Evolutionary conservation across 305 asterid species (phyloP).

Genomic region (Fraxinus angustifolia): DNA sequence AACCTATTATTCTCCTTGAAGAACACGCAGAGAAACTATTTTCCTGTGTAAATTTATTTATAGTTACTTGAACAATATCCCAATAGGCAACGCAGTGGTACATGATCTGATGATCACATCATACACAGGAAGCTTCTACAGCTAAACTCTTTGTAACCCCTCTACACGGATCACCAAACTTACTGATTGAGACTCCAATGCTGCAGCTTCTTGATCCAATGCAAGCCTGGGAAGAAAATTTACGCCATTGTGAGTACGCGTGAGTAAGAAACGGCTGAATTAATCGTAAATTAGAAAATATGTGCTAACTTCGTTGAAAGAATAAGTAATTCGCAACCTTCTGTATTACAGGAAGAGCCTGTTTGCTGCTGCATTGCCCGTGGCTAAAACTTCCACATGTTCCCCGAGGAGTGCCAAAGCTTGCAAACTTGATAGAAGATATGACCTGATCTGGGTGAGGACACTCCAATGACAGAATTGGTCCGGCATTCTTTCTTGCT

Average conservation of each 20-base stretch:
- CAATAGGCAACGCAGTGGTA: background rate
- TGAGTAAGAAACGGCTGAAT: background rate
- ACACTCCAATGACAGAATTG: constrained; percentile 62
- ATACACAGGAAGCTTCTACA: constrained; percentile 83
- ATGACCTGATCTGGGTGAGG: constrained; percentile 66
- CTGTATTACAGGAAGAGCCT: constrained; percentile 53
- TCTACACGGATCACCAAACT: constrained; percentile 79
- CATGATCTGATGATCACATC: constrained; percentile 21
- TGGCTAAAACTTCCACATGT: constrained; percentile 81
- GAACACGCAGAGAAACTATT: background rate
- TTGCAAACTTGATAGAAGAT: constrained; percentile 73
- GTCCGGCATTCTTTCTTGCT: constrained; percentile 32
- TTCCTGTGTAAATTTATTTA: background rate
- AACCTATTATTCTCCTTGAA: background rate
- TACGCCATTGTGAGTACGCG: background rate
- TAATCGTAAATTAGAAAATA: background rate
- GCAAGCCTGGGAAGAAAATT: constrained; percentile 61
- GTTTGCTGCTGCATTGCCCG: constrained; percentile 70
- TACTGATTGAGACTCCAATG: constrained; percentile 52
- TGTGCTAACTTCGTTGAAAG: background rate
- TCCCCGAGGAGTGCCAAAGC: constrained; percentile 90
- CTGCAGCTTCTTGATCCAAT: constrained; percentile 71
- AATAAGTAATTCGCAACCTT: constrained; percentile 42
- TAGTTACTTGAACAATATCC: background rate
- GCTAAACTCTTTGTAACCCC: constrained; percentile 69